Conservation (phyloP, 495 filamentous ascomycete species). For the Neurospora intermedia region DNA sequence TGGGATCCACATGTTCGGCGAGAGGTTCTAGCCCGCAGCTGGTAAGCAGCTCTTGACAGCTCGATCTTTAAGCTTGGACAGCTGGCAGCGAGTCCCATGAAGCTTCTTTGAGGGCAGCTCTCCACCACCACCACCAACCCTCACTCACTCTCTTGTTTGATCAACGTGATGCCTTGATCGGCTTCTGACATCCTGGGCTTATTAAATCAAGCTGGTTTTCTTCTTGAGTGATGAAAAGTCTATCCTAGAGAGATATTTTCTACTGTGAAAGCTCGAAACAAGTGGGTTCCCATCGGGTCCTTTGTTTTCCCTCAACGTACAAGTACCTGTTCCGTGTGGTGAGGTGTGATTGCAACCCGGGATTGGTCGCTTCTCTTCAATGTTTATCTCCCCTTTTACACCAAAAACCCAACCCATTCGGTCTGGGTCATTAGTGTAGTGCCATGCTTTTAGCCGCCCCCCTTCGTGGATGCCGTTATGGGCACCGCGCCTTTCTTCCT, state of each 20-base stretch:
- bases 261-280: background rate
- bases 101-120: background rate
- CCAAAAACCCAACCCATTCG: background rate
- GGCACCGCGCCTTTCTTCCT: constrained; percentile 2
- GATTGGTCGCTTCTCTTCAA: background rate
- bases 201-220: background rate
- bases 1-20: background rate
- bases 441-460: constrained; percentile 11
- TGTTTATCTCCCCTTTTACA: background rate
- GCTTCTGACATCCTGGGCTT: background rate
- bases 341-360: background rate
- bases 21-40: background rate
- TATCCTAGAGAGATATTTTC: background rate
- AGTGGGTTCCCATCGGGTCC: background rate
- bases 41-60: background rate
- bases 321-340: background rate
- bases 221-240: background rate
- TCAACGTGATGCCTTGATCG: background rate
- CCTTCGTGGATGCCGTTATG: constrained; percentile 8
- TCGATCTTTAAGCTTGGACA: background rate
- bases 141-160: background rate
- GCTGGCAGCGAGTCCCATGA: background rate
- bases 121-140: background rate
- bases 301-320: background rate
- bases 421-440: background rate